Evolutionary conservation across 73 alveolate genomes (phyloP), one percentile per base, ranked within the genome.

Genomic region (Paramecium sonneborni): DNA sequence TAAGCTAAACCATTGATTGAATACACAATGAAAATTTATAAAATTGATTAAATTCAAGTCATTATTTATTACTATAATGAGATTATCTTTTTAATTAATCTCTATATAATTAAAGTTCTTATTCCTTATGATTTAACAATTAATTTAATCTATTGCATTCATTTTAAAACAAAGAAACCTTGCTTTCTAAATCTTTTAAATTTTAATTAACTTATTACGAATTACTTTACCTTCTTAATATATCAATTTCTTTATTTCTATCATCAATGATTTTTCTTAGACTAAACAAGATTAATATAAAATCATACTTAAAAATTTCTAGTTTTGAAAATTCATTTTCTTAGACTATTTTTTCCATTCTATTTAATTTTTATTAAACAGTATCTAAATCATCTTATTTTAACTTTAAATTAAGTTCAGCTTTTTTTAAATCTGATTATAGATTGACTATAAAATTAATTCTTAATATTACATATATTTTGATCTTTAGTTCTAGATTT

Each of bases 181-280:
- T 79, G 2, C 55, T 46, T 41, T 79, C 90, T 41, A 43, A 79
- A 79, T 79, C 90, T 79, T 79, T 79, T 1, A 21, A 0, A 23
- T 24, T 30, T 15, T 34, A 9, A 79, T 43, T 46, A 15, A 14
- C 68, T 3, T 15, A 52, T 79, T 23, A 79, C 3, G 44, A 21
- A 21, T 38, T 20, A 26, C 84, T 62, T 62, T 62, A 26, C 24
- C 84, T 79, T 79, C 90, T 79, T 14, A 79, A 18, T 1, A 30
- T 43, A n/a, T 79, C 90, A 18, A 79, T 79, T 44, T 79, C 90
- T 46, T 46, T 79, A 44, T 79, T 79, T 7, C 90, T 79, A 30
- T 79, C 90, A 79, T 79, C 90, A 23, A 79, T 79, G 10, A 43
- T 79, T 44, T 44, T 79, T 41, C 90, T 21, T 43, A 79, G 43